Base-by-base conservation (phyloP, 768 basidiomycete genomes). In the Pleurotus platypus region DNA sequence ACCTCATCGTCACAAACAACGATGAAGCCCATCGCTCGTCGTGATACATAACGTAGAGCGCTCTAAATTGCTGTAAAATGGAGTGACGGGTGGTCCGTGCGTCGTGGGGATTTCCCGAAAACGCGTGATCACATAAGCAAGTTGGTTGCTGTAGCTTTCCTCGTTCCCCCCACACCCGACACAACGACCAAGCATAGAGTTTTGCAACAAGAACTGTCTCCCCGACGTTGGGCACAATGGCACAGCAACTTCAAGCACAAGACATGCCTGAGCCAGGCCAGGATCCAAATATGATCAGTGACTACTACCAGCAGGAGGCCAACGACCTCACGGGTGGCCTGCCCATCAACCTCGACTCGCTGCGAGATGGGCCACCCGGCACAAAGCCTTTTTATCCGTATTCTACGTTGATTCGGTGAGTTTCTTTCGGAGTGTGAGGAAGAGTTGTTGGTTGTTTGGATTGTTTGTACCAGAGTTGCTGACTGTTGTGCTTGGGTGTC, bases 371-470 rank as follows among this genome's bases (percentile, higher is more conserved):
- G 0, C 92, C 91, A 2, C 90, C 92, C 5, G 91, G 92, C 47
- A 90, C 85, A 68, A 94, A 94, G 69, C 91, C 91, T 5, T 92
- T 93, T 66, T 94, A 94, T 66, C 92, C 91, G 2, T 94, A 94
- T 67, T 93, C 91, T 2, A 94, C 91, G 35, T 83, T 94, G 55
- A 94, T 94, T 66, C 85, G 91, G 91, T 92, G 68, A 57, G 87
- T 78, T 58, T 46, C 26, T 55, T 46, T 47, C 55, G 57, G 56
- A 48, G 60, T 61, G 55, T 57, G 46, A 62, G 58, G 55, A 55
- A 49, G 49, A 57, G 49, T 55, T 46, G 49, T 61, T 60, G 57
- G 38, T 57, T 61, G 46, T 49, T 18, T 51, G 35, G 53, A 27
- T 22, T 65, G 57, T 45, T 46, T 49, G 38, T 46, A 39, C 46